Evolutionary conservation across 129 eudicot genomes (phyloP), one percentile per base, ranked within the genome.

Genomic region (Deinandra increscens): DNA sequence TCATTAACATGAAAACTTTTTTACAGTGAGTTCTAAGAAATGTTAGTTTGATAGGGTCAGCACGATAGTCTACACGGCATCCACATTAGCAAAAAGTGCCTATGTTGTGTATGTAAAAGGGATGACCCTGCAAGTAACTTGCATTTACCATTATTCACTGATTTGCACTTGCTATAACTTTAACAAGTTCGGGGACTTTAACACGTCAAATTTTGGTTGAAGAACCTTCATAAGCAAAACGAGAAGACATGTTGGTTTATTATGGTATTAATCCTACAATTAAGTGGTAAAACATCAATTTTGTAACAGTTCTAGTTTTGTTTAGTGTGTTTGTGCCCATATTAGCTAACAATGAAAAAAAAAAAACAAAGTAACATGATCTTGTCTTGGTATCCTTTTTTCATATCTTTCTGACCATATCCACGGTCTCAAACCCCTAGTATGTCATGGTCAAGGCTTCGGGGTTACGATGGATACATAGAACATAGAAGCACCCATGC

Each of bases 401-500:
- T 29, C 31, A 31, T 33, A 58, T 58, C 44, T 7, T 60, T n/a
- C 45, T 60, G 14, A 34, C 38, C 13, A 5, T 46, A 49, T 49
- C 72, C 33, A 17, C 33, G 23, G 38, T 56, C 37, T 26, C 17
- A 23, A 10, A 26, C 38, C 18, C 37, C 23, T 55, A 11, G 37
- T 55, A n/a, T n/a, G n/a, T n/a, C n/a, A n/a, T n/a, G n/a, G n/a
- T n/a, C n/a, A 4, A 17, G 26, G 17, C 53, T 31, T 29, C 13
- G 15, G 44, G 70, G 42, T 14, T 29, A 67, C 60, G n/a, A 31
- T 48, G 6, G 6, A 67, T 67, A 67, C 17, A 14, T 38, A 39
- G 62, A 63, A 67, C 60, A 11, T 38, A 39, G 50, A 63, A 73
- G 42, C 77, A 63, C 26, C 63, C 20, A 7, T 62, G 42, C 53